These are phyloP conservation scores for Leucocoprinus sp. DNA, from an alignment of 768 basidiomycete species.

Conservation along the genomic window DNA sequence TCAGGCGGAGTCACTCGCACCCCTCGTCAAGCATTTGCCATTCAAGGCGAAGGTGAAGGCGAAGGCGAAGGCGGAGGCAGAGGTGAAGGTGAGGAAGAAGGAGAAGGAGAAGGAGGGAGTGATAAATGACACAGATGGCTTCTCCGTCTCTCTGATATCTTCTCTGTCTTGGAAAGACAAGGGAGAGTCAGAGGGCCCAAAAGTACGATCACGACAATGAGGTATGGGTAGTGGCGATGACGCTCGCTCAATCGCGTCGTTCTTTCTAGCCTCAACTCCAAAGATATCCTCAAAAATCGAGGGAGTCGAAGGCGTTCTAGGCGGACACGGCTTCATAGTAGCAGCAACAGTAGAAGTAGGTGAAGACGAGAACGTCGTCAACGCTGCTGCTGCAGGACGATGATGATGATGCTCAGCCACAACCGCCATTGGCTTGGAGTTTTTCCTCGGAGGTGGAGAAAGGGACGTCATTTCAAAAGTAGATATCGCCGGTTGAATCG, in stretches of 20 bases:
- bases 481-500: conserved; percentile 12
- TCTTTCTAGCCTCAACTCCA: background rate
- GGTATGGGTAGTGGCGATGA: conserved; percentile 1
- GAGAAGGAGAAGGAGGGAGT: conserved; percentile 22
- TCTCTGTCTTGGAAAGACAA: background rate
- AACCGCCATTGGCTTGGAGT: conserved; percentile 41
- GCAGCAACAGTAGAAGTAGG: background rate
- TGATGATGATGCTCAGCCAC: conserved; percentile 22
- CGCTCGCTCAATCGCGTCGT: too few species aligned
- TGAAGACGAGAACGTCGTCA: background rate
- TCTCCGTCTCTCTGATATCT: conserved; percentile 8
- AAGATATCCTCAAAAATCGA: conserved; percentile 7
- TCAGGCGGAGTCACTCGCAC: conserved; percentile 12
- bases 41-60: conserved; percentile 2
- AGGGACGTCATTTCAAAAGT: conserved; percentile 31
- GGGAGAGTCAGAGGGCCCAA: conserved; percentile 1
- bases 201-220: background rate
- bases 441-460: conserved; percentile 56
- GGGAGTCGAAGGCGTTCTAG: conserved; percentile 1
- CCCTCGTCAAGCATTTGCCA: background rate
- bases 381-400: background rate
- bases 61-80: conserved; percentile 33
- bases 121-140: conserved; percentile 31
- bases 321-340: background rate
- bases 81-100: too few species aligned